Evolutionary conservation across 176 grass and related monocot species (phyloP), one percentile per base, ranked within the genome.

Genomic region (Bromus sterilis): DNA sequence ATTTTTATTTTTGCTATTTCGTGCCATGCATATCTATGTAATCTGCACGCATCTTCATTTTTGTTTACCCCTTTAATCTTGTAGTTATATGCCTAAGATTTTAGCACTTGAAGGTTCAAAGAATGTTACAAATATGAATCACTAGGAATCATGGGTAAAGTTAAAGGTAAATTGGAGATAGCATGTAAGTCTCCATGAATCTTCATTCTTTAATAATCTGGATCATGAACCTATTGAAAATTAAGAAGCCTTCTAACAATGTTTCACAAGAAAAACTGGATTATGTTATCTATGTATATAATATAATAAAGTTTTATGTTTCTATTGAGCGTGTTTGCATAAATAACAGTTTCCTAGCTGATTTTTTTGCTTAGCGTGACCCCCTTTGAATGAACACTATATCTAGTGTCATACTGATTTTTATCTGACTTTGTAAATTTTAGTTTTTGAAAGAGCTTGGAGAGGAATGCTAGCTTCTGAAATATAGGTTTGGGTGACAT

Each of bases 401-500:
- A 68, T 46, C 41, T 16, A 53, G 39, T 16, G n/a, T 21, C 39
- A 57, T 82, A 78, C 7, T 5, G n/a, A 32, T 3, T 40, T 18
- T n/a, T n/a, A 40, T 24, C 78, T 82, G 64, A 77, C 72, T 72
- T 14, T 26, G 20, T 8, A 86, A 67, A 35, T 24, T 82, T 71
- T 78, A 98, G 92, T 75, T 90, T 98, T 95, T 79, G 60, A 95
- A 81, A 90, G 89, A 93, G 86, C 90, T 86, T 90, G 95, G 73
- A 93, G 95, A 91, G 95, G 95, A 71, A 66, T 91, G 85, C 16
- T 94, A 44, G 95, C 95, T 86, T 84, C 81, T 81, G 86, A 98
- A 89, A 82, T 86, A 74, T 98, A 82, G 76, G 76, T 11, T 74
- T 89, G 77, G 95, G 90, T 23, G 89, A 93, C 68, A 63, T 83